phyloP scores from a whole-genome alignment of 2,329 filamentous ascomycete species.

The Phialemoniopsis sp. region DNA sequence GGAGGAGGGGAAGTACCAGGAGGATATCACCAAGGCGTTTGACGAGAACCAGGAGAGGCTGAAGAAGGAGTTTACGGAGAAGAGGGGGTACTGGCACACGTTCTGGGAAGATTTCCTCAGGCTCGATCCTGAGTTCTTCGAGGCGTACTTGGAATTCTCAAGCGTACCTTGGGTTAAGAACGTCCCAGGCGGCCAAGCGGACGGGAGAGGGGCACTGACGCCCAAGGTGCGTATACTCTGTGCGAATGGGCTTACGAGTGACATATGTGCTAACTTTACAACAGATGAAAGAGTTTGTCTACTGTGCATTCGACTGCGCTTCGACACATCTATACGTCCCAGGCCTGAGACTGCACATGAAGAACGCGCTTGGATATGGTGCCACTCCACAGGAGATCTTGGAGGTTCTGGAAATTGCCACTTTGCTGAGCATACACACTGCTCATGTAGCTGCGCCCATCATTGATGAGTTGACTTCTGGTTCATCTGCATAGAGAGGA shows the following conservation, averaged over 20 bases:
- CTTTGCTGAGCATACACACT: conserved; percentile 19
- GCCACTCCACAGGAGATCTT: conserved; percentile 40
- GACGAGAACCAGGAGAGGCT: conserved; percentile 27
- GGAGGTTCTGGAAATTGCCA: conserved; percentile 41
- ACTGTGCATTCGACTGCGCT: conserved; percentile 41
- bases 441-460: conserved; percentile 22
- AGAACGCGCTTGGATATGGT: conserved; percentile 39
- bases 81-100: conserved; percentile 40
- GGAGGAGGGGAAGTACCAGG: conserved; percentile 27
- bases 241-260: background rate
- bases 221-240: conserved; percentile 27
- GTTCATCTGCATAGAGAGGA: background rate
- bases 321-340: conserved; percentile 41
- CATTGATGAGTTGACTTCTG: conserved; percentile 14
- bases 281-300: conserved; percentile 38
- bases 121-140: conserved; percentile 42
- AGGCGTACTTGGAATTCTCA: conserved; percentile 39
- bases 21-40: conserved; percentile 24
- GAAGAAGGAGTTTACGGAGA: conserved; percentile 35
- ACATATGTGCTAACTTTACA: too few species aligned
- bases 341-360: conserved; percentile 42
- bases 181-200: conserved; percentile 11
- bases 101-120: conserved; percentile 39
- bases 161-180: conserved; percentile 32
- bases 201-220: conserved; percentile 24